A percentile compares a stretch with the other conserved stretches of the same genome.
phyloP scores from a whole-genome alignment of 768 basidiomycete species.

The Auriscalpium microsporum region DNA sequence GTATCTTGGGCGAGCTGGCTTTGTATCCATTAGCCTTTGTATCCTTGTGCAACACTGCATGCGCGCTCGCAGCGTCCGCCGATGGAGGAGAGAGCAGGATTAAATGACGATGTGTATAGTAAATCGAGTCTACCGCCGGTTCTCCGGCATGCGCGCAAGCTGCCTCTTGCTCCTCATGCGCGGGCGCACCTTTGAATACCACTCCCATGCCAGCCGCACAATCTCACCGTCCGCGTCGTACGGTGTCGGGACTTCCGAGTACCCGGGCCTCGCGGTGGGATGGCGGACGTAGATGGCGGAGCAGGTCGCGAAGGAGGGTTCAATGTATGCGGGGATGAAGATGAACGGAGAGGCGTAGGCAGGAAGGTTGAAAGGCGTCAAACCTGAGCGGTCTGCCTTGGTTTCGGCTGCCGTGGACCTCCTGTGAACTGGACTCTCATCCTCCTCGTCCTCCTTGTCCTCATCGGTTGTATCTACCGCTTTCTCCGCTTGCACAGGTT shows the following conservation, averaged over 20 bases:
- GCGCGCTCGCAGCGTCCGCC: too few species aligned
- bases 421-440: background rate
- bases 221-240: constrained; percentile 94
- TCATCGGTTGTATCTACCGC: constrained; percentile 6
- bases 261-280: constrained; percentile 92
- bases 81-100: too few species aligned
- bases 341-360: constrained; percentile 83
- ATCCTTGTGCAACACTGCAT: too few species aligned
- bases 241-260: constrained; percentile 92
- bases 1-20: too few species aligned
- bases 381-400: constrained; percentile 10
- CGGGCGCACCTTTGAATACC: constrained; percentile 71
- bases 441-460: constrained; percentile 1
- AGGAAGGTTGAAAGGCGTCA: constrained; percentile 81
- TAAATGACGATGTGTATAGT: too few species aligned
- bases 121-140: constrained; percentile 5
- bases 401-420: background rate
- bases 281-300: constrained; percentile 91
- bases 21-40: too few species aligned
- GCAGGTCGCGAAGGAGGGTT: constrained; percentile 80
- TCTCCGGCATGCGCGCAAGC: constrained; percentile 14
- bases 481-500: constrained; percentile 11
- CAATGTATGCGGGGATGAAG: constrained; percentile 89
- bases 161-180: constrained; percentile 31
- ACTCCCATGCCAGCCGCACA: constrained; percentile 91